Conservation (phyloP, 2,329 filamentous ascomycete genomes). For the Polytolypa hystricis region DNA sequence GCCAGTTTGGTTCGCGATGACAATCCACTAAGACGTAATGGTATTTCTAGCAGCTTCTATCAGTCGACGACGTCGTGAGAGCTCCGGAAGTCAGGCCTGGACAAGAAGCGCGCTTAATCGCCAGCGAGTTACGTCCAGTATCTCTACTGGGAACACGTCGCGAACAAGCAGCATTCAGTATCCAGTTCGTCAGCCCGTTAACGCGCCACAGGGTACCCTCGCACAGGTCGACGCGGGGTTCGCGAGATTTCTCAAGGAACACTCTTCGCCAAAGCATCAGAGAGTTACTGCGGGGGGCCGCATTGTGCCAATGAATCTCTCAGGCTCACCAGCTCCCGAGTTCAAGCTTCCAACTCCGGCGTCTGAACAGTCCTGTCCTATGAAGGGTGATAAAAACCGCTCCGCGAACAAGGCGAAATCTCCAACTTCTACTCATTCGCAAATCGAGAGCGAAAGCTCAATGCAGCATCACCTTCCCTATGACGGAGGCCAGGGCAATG, state of each 20-base stretch:
- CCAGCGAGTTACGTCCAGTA: slow-evolving; percentile 15
- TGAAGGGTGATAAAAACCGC: background rate
- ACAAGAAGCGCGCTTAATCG: slow-evolving; percentile 19
- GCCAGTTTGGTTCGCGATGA: too few species aligned
- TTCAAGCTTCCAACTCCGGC: slow-evolving; percentile 20
- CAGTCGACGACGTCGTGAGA: background rate
- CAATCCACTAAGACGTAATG: background rate
- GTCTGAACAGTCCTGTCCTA: slow-evolving; percentile 5
- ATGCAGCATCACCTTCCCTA: too few species aligned
- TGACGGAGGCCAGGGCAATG: too few species aligned
- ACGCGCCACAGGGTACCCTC: slow-evolving; percentile 22
- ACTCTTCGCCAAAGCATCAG: slow-evolving; percentile 38
- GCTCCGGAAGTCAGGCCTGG: slow-evolving; percentile 13
- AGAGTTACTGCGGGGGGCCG: slow-evolving; percentile 39
- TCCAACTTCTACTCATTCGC: background rate
- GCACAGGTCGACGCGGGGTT: slow-evolving; percentile 33
- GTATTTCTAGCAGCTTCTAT: background rate
- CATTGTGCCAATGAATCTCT: slow-evolving; percentile 36
- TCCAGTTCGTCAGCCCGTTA: slow-evolving; percentile 21
- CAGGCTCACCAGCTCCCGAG: slow-evolving; percentile 23
- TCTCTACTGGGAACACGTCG: slow-evolving; percentile 12
- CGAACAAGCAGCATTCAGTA: slow-evolving; percentile 13
- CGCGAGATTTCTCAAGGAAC: slow-evolving; percentile 35
- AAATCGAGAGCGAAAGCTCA: background rate
- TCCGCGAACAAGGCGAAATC: background rate